phyloP scores from a whole-genome alignment of 2,329 filamentous ascomycete species.

The Botrytis pseudocinerea region DNA sequence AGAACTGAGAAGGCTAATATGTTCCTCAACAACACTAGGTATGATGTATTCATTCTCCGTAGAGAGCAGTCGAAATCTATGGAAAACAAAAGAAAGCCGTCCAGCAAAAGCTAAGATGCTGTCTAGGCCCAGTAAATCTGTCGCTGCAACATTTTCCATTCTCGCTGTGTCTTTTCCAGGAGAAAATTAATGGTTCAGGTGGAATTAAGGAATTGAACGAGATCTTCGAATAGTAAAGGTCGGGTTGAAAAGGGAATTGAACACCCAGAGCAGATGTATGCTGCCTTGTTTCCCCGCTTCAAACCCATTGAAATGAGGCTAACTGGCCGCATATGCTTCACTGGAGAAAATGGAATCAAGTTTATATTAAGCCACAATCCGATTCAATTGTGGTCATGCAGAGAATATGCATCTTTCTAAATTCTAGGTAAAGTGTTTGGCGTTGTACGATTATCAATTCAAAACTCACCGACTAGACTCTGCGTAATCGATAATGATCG shows the following conservation, averaged over 20 bases:
- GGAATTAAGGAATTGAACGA: not conserved
- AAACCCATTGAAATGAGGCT: slow-evolving; percentile 14
- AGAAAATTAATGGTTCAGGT: not conserved
- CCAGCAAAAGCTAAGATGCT: slow-evolving; percentile 28
- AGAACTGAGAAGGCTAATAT: slow-evolving; percentile 29
- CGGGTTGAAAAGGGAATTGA: not conserved
- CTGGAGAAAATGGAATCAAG: not conserved
- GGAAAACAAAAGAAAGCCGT: slow-evolving; percentile 30
- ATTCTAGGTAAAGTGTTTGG: slow-evolving; percentile 8
- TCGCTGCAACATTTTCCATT: slow-evolving; percentile 26
- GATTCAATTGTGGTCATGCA: not conserved
- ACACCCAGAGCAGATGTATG: not conserved
- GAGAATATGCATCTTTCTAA: not conserved
- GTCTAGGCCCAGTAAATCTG: slow-evolving; percentile 22
- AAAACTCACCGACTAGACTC: slow-evolving; percentile 17
- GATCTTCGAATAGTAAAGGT: not conserved
- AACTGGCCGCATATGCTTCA: slow-evolving; percentile 7
- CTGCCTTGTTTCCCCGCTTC: not conserved
- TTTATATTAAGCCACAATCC: not conserved
- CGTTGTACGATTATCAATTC: slow-evolving; percentile 13
- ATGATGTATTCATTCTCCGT: slow-evolving; percentile 2
- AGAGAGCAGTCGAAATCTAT: slow-evolving; percentile 26
- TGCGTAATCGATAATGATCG: not conserved
- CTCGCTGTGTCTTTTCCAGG: not conserved
- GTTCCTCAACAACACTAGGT: slow-evolving; percentile 26